Evolutionary conservation across 2,329 filamentous ascomycete genomes (phyloP).

Genomic region (Hymenoscyphus salicellus): DNA sequence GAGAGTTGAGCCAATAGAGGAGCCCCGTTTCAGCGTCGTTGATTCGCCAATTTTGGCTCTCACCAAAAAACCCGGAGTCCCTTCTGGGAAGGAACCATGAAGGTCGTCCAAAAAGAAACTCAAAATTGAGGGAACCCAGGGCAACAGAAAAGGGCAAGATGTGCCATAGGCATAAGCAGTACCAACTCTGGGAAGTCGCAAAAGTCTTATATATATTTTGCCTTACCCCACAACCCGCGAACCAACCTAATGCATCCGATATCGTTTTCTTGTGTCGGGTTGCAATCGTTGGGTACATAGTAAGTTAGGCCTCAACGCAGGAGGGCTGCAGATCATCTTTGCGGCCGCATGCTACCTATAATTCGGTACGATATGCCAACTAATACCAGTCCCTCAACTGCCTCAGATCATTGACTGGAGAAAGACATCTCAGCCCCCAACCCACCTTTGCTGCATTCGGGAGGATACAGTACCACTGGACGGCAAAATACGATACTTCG

Average conservation of each 20-base stretch:
- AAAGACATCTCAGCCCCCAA: not conserved
- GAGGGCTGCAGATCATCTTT: not conserved
- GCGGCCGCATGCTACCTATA: not conserved
- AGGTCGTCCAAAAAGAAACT: not conserved
- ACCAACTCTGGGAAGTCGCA: not conserved
- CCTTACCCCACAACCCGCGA: not conserved
- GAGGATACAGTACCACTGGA: not conserved
- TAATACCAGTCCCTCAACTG: not conserved
- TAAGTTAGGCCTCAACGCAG: conserved; percentile 4
- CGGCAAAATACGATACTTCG: not conserved
- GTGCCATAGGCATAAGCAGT: not conserved
- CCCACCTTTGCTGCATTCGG: not conserved
- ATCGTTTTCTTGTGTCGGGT: not conserved
- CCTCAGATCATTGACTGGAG: not conserved
- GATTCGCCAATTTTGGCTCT: not conserved
- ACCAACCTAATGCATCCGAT: conserved; percentile 1
- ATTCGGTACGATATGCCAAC: not conserved
- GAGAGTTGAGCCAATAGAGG: not conserved
- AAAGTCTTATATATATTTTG: conserved; percentile 1
- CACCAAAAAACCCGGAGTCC: not conserved
- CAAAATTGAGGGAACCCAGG: not conserved
- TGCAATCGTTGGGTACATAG: not conserved
- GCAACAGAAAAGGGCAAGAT: not conserved
- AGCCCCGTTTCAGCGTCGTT: not conserved
- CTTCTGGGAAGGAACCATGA: not conserved